Conservation (phyloP, 495 filamentous ascomycete genomes). For the Neurospora tetrasperma region DNA sequence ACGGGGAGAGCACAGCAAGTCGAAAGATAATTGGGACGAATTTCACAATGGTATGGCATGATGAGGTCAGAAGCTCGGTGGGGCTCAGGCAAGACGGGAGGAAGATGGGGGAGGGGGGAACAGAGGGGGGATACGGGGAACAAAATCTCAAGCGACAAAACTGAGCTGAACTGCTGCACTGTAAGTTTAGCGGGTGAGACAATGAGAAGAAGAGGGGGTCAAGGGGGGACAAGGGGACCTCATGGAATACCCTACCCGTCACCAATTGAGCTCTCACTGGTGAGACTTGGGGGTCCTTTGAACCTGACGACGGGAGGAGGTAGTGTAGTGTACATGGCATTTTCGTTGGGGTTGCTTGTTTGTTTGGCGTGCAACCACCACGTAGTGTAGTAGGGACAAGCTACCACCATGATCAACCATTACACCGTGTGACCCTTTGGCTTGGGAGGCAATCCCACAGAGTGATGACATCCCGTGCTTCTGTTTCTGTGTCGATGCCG, state of each 20-base stretch:
- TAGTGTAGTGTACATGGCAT: too few relatives aligned
- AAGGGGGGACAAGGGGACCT: neutral
- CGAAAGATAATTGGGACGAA: neutral
- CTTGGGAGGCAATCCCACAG: neutral
- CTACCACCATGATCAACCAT: neutral
- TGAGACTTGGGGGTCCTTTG: too few relatives aligned
- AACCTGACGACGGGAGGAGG: too few relatives aligned
- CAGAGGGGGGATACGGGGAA: neutral
- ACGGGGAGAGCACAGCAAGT: neutral
- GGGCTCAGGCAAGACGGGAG: neutral
- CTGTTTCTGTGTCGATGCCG: constrained; percentile 6
- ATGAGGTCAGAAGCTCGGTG: neutral
- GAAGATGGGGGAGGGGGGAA: neutral
- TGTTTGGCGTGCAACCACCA: neutral
- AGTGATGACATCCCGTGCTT: constrained; percentile 14
- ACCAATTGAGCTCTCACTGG: too few relatives aligned
- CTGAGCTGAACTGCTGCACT: neutral
- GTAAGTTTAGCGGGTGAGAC: neutral
- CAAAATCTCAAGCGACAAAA: neutral
- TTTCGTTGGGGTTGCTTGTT: too few relatives aligned
- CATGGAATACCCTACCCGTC: neutral
- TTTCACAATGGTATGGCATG: neutral
- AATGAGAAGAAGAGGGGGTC: neutral
- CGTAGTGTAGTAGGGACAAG: neutral
- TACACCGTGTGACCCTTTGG: constrained; percentile 4